Base-by-base conservation (phyloP, 2,329 filamentous ascomycete species). In the Scopulariopsis brevicaulis region DNA sequence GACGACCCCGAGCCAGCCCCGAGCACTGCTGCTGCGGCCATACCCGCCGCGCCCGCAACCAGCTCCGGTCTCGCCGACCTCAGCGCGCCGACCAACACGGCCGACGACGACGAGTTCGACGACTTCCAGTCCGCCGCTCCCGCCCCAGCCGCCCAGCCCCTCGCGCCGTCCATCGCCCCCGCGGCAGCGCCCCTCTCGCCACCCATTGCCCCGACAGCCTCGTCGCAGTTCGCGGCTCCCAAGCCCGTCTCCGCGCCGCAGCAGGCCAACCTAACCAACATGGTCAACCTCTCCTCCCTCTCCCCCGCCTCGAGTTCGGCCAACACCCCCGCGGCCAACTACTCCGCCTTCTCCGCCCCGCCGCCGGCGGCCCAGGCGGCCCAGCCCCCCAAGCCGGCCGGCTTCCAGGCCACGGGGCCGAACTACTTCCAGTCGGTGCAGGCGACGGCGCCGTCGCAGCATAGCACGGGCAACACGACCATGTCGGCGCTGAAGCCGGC, bases 401-500 rank as follows among this genome's bases (percentile, higher is more conserved):
- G 71, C 55, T 64, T 68, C 25, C 76, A 79, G 65, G 68, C 76
- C 53, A 70, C 78, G 4, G 85, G 87, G 24, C 94, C 94, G 56
- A 99, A 99, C 74, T 99, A 99, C 77, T 99, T 93, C 72, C 91
- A 90, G 57, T 94, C 90, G 0, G 86, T 97, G 4, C 79, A 81
- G 61, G 73, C 74, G 43, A 60, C 67, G 52, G 11, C 63, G 48
- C 24, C 67, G 64, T 53, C 48, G 55, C 55, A 65, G 63, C 70
- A 65, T 61, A 69, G 46, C 66, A 67, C 70, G 57, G 65, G 68
- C 65, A 59, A 67, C 59, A 68, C 65, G 22, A 71, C 70, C 37
- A 72, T 74, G 68, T 75, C 74, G 14, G 73, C 73, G 59, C 73
- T 74, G 62, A 80, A 81, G 66, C 74, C 77, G 15, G 73, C 77